Evolutionary conservation across 352 stramenopile species (phyloP), one percentile per base, ranked within the genome.

Genomic region (Phytophthora fragariaefolia): DNA sequence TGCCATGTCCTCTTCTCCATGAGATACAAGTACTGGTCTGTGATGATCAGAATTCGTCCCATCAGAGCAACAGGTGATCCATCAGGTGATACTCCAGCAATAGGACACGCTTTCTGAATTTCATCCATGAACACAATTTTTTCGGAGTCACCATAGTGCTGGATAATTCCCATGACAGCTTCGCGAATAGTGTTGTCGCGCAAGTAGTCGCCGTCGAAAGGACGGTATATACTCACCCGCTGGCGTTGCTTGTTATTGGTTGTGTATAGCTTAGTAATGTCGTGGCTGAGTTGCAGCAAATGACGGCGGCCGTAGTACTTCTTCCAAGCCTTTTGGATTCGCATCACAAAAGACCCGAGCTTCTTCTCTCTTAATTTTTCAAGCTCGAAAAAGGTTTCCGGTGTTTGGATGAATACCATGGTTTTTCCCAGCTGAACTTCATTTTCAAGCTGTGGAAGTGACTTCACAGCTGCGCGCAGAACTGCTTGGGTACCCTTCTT

Each of bases 351-450:
- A 6, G 76, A 87, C 0, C 85, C 81, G 23, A 96, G 82, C 48
- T 87, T 92, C 36, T 89, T 82, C 38, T 97, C 89, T 17, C 92
- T 79, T 13, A 96, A 55, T 53, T 95, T 95, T 63, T 98, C 92
- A 9, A 98, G 68, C 24, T 87, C 81, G 58, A 97, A 97, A 66
- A 96, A 96, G 4, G 81, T 95, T 68, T 96, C 89, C 0, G 92
- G 91, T 4, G 88, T 93, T 50, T 93, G 87, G 47, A 98, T 96
- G 48, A 98, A 98, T 17, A 98, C 77, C 86, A 97, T 98, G 4
- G 86, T 83, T 59, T 96, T 95, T 51, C 92, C 92, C 20, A 96
- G 76, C 58, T 98, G 89, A 18, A 92, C 87, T 63, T 97, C 88
- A 2, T 70, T 75, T 49, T 94, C 83, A n/a, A 95, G 69, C 15